These are phyloP conservation scores for Silene noctiflora DNA, from an alignment of 179 eudicot genomes.

Conservation along the genomic window DNA sequence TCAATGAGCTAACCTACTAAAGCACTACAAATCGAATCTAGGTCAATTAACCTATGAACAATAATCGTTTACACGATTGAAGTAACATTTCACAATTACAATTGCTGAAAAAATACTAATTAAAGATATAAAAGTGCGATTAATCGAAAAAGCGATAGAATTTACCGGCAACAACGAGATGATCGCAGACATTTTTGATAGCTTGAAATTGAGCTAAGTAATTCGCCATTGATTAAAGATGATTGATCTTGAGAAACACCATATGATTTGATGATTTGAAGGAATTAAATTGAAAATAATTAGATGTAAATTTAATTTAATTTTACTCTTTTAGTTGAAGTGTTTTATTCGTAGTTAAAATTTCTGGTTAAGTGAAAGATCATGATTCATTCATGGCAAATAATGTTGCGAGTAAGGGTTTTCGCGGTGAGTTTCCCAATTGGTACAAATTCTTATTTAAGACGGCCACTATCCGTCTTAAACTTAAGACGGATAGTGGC, in stretches of 20 bases:
- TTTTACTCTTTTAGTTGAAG: background rate
- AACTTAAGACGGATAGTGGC: no score
- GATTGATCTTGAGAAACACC: conserved; percentile 43
- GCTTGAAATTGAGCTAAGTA: conserved; percentile 89
- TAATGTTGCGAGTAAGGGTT: background rate
- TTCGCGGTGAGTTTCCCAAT: background rate
- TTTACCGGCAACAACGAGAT: conserved; percentile 74
- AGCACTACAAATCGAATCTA: conserved; percentile 1
- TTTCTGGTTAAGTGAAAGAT: background rate
- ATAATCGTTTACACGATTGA: no score
- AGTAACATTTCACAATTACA: background rate
- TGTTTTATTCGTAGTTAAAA: background rate
- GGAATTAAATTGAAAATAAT: background rate
- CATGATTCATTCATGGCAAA: background rate
- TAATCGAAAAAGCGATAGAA: background rate
- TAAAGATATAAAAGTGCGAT: background rate
- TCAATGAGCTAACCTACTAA: conserved; percentile 11
- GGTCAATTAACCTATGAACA: no score
- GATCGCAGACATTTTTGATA: conserved; percentile 65
- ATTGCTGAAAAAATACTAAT: background rate
- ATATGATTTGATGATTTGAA: conserved; percentile 24
- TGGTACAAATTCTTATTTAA: no score
- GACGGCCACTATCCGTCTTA: no score
- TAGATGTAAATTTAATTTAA: background rate
- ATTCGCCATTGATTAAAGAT: conserved; percentile 56